Percentiles rank a stretch among this genome's conserved stretches.
Evolutionary conservation across 2,329 filamentous ascomycete species (phyloP).

Genomic region (Hymenoscyphus occultus): DNA sequence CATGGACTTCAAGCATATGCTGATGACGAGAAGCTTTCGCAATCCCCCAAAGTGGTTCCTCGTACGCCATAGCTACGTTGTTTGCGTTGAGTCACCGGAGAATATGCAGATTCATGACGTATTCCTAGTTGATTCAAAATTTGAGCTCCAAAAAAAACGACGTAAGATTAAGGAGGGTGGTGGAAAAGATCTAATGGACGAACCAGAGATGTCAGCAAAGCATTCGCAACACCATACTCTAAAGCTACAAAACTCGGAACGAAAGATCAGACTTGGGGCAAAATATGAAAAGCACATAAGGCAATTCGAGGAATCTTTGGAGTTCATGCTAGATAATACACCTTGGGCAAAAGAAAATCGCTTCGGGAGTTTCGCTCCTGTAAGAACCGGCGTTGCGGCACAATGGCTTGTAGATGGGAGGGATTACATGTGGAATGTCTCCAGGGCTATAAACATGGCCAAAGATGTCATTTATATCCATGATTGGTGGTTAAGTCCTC

Average conservation of each 20-base stretch:
- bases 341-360: slow-evolving; percentile 80
- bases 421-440: slow-evolving; percentile 99
- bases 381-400: slow-evolving; percentile 80
- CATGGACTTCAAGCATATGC: slow-evolving; percentile 76
- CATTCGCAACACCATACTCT: slow-evolving; percentile 74
- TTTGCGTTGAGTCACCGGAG: slow-evolving; percentile 96
- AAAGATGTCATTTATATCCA: slow-evolving; percentile 98
- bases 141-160: slow-evolving; percentile 75
- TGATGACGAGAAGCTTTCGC: slow-evolving; percentile 74
- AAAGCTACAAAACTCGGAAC: slow-evolving; percentile 85
- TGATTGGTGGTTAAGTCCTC: slow-evolving; percentile 98
- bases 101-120: slow-evolving; percentile 99
- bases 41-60: slow-evolving; percentile 97
- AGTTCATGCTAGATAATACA: slow-evolving; percentile 78
- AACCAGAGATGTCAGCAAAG: slow-evolving; percentile 36
- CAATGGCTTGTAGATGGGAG: slow-evolving; percentile 96
- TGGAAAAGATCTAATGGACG: slow-evolving; percentile 57
- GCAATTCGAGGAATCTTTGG: slow-evolving; percentile 92
- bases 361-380: slow-evolving; percentile 90
- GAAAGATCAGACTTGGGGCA: slow-evolving; percentile 86
- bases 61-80: slow-evolving; percentile 95
- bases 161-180: slow-evolving; percentile 51
- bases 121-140: slow-evolving; percentile 90
- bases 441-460: slow-evolving; percentile 92
- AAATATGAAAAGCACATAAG: slow-evolving; percentile 84